Base-by-base conservation (phyloP, 179 eudicot genomes). In the Patellifolia procumbens region DNA sequence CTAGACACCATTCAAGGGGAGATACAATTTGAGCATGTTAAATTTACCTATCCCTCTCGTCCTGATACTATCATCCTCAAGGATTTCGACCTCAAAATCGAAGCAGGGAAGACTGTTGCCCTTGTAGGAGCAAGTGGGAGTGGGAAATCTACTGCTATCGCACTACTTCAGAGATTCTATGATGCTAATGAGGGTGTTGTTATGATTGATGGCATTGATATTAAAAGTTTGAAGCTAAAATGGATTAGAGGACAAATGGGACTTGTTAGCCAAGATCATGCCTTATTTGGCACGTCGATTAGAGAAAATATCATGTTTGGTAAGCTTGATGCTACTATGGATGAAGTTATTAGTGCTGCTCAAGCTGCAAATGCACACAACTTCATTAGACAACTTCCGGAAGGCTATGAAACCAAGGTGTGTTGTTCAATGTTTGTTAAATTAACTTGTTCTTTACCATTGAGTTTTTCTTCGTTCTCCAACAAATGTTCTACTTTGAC, bases 101-200 rank as follows among this genome's bases (percentile, higher is more conserved):
- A 80, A 39, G 86, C 86, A 53, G 88, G 88, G 12, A 75, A 78
- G 35, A 85, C 84, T 0, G 80, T 85, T 7, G 88, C 86, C 22
- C 84, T 85, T 5, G 86, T 85, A 4, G 88, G 88, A 34, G 82
- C 84, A 24, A 85, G 88, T 62, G 88, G 88, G 52, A 85, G 88
- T 73, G 88, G 88, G 0, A 85, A 85, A 16, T 85, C 88, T 5
- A 85, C 88, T 45, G 86, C 84, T 11, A 73, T 85, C 2, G 84
- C 88, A 0, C 70, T 85, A 43, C 81, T 85, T 37, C 88, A 85
- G 46, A 69, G 86, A 7, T 85, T 85, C 58, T 85, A 85, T 26
- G 88, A 85, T 65, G 80, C 83, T 2, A 76, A 83, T 45, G 83
- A 83, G 10, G 88, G 88, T 8, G 13, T 72, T 68, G 84, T 85